phyloP scores from a whole-genome alignment of 371 early-diverging fungal genomes.

The Coemansia sp. region DNA sequence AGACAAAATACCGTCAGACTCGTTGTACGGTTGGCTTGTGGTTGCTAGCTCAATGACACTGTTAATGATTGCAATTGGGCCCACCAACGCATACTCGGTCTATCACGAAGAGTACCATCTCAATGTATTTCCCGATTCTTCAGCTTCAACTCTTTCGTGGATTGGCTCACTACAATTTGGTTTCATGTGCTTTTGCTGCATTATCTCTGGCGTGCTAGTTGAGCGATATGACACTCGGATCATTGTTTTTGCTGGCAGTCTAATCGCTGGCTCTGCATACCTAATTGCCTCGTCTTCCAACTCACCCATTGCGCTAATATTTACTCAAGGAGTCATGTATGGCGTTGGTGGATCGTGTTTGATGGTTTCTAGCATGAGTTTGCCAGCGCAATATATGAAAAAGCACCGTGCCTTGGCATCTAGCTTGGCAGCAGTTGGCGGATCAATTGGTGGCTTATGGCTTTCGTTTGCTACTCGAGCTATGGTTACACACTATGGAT shows the following conservation, averaged over 20 bases:
- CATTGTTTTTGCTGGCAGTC: slow-evolving; percentile 9
- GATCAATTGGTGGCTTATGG: slow-evolving; percentile 68
- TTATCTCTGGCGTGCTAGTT: slow-evolving; percentile 25
- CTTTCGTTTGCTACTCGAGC: slow-evolving; percentile 62
- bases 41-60: slow-evolving; percentile 14
- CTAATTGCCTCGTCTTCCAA: slow-evolving; percentile 60
- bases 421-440: slow-evolving; percentile 70
- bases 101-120: slow-evolving; percentile 20
- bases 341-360: slow-evolving; percentile 65
- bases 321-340: slow-evolving; percentile 67
- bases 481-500: slow-evolving; percentile 56
- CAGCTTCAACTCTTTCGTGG: slow-evolving; percentile 31
- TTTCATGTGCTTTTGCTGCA: slow-evolving; percentile 26
- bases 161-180: slow-evolving; percentile 37
- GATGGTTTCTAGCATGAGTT: slow-evolving; percentile 46
- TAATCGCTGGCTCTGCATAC: slow-evolving; percentile 55
- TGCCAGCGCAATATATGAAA: slow-evolving; percentile 70
- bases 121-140: slow-evolving; percentile 20
- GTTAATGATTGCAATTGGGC: slow-evolving; percentile 23
- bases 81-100: slow-evolving; percentile 28
- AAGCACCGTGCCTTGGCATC: slow-evolving; percentile 68
- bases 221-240: slow-evolving; percentile 20
- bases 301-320: slow-evolving; percentile 59
- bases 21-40: slow-evolving; percentile 25
- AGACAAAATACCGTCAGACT: slow-evolving; percentile 7